A percentile compares a stretch with the other conserved stretches of the same genome.
These are phyloP conservation scores for Aphanomyces euteiches DNA, from an alignment of 352 stramenopile genomes.

Conservation along the genomic window DNA sequence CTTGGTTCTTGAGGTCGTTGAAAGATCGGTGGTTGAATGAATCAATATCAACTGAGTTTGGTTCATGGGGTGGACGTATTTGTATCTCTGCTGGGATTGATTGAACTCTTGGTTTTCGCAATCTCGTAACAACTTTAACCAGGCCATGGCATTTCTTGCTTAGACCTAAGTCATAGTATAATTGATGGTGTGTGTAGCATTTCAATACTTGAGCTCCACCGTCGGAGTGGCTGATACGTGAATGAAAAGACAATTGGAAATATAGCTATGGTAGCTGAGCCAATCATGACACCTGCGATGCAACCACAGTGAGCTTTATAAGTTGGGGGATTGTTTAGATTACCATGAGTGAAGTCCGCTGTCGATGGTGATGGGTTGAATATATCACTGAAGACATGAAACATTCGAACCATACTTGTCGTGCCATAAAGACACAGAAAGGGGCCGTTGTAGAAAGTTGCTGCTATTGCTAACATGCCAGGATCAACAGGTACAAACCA, in stretches of 20 bases:
- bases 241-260: no score
- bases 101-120: neutral
- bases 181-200: no score
- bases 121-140: neutral
- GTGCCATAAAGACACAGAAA: no score
- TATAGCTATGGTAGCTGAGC: no score
- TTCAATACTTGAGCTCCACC: no score
- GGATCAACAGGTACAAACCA: neutral
- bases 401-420: neutral
- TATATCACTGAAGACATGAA: neutral
- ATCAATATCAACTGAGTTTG: no score
- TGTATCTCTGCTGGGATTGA: neutral
- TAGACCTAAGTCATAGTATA: neutral
- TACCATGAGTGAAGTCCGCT: no score
- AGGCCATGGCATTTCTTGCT: neutral
- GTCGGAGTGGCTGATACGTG: no score
- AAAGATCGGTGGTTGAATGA: neutral
- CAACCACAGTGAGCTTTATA: neutral
- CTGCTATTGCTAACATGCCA: neutral
- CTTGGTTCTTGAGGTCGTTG: neutral
- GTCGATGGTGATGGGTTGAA: no score
- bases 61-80: neutral
- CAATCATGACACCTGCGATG: neutral
- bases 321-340: no score
- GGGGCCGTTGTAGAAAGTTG: neutral